Evolutionary conservation across 495 filamentous ascomycete species (phyloP), one percentile per base, ranked within the genome.

Genomic region (Monascus purpureus): DNA sequence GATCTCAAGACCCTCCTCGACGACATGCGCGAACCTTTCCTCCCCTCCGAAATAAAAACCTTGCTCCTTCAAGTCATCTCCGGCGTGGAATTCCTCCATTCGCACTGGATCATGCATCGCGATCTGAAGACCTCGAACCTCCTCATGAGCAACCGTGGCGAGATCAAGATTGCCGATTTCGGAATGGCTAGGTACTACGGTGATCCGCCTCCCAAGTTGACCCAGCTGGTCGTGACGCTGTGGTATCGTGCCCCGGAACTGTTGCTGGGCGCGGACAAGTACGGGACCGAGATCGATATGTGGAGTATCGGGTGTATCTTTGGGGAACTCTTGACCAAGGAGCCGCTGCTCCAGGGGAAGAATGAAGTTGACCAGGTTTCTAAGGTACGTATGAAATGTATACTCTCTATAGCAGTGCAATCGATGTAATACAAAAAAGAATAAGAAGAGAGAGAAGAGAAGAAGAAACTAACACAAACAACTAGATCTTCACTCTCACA

Each of bases 291-390:
- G 40, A 67, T 97, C 36, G 90, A 97, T 57, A 77, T 94, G 68
- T 97, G 90, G 90, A 87, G 80, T 54, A 61, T 95, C 6, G 90
- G 90, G 8, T 97, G 90, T 59, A 90, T 97, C 47, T 94, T 97
- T 52, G 90, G 79, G 33, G 88, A 97, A 55, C 70, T 97, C 4
- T 62, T 95, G 3, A 75, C 69, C 30, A 84, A 83, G 36, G 77
- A 86, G 37, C 84, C 86, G 2, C 50, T 96, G 15, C 56, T 97
- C 1, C 84, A 90, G 52, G 90, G 90, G 22, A 86, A 82, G 52
- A 94, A 90, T 54, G 90, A 96, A 53, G 87, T 95, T 20, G 87
- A 94, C 49, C 75, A 94, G 46, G 54, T 82, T 2, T 69, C 71
- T 9, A 72, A 70, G 52, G 67, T 65, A 43, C 36, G 40, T 32